Conservation (phyloP, 2,329 filamentous ascomycete species). For the Paecilomyces fulvus region DNA sequence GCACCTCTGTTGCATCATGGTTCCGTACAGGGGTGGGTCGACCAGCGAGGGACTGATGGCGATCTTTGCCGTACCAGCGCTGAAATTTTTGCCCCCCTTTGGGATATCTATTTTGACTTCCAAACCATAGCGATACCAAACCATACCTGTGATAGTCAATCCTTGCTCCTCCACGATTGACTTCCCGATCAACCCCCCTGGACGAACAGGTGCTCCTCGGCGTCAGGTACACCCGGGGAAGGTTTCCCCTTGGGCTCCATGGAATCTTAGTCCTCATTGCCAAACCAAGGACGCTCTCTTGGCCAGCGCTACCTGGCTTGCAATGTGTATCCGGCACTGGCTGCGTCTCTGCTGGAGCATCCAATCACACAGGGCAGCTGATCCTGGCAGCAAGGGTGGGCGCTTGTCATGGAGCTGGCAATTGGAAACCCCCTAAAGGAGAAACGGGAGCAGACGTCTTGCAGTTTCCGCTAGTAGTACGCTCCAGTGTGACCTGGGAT, state of each 20-base stretch:
- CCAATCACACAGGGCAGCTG: not conserved
- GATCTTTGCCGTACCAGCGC: not conserved
- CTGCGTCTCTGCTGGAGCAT: constrained; percentile 1
- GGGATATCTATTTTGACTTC: not conserved
- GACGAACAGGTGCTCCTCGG: not conserved
- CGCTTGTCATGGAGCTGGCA: not conserved
- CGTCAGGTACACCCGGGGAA: not conserved
- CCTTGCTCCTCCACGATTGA: not conserved
- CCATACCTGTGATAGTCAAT: not conserved
- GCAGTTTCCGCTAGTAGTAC: not conserved
- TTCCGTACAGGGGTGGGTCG: not conserved
- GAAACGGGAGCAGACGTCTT: not conserved
- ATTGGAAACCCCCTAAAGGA: not conserved
- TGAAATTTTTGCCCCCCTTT: not conserved
- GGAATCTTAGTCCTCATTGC: not conserved
- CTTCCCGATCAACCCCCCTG: not conserved
- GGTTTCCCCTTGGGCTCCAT: not conserved
- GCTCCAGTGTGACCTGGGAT: not conserved
- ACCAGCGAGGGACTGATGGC: constrained; percentile 1
- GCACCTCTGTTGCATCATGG: not conserved
- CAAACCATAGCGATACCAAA: not conserved
- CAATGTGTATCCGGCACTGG: not conserved
- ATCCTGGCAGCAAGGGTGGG: not conserved
- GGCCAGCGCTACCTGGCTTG: not conserved
- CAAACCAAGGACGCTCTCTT: not conserved